A percentile compares a stretch with the other conserved stretches of the same genome.
phyloP scores from a whole-genome alignment of 345 rosid species.

The Alliaria petiolata region DNA sequence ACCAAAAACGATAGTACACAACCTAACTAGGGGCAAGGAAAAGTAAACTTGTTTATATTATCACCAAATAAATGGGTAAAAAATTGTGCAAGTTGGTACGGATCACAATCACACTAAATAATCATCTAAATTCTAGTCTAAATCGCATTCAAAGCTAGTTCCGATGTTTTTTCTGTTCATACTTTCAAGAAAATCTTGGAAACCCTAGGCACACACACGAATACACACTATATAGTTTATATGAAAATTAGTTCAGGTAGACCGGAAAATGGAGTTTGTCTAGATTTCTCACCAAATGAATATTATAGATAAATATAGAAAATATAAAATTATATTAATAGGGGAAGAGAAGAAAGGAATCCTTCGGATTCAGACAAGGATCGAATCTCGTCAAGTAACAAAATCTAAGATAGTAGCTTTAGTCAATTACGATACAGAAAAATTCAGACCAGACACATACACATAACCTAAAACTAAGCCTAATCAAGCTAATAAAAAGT shows the following conservation, averaged over 20 bases:
- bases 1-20: slow-evolving; percentile 24
- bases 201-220: slow-evolving; percentile 21
- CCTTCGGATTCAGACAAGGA: slow-evolving; percentile 11
- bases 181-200: slow-evolving; percentile 19
- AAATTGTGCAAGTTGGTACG: slow-evolving; percentile 26
- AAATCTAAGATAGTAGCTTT: slow-evolving; percentile 3
- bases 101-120: neutral
- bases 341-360: neutral
- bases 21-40: slow-evolving; percentile 20
- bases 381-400: slow-evolving; percentile 20
- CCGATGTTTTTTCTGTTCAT: slow-evolving; percentile 19
- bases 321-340: neutral
- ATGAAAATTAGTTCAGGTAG: slow-evolving; percentile 6
- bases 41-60: neutral
- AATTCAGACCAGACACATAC: slow-evolving; percentile 14
- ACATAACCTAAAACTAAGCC: slow-evolving; percentile 1
- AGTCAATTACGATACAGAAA: slow-evolving; percentile 17
- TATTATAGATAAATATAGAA: neutral
- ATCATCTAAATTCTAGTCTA: slow-evolving; percentile 4
- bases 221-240: neutral
- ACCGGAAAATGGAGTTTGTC: neutral
- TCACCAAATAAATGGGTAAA: neutral
- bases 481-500: neutral
- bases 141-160: slow-evolving; percentile 15
- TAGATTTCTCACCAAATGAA: neutral